Evolutionary conservation across 1,284 basidiomycete species (phyloP), one percentile per base, ranked within the genome.

Genomic region (Testicularia cyperi): DNA sequence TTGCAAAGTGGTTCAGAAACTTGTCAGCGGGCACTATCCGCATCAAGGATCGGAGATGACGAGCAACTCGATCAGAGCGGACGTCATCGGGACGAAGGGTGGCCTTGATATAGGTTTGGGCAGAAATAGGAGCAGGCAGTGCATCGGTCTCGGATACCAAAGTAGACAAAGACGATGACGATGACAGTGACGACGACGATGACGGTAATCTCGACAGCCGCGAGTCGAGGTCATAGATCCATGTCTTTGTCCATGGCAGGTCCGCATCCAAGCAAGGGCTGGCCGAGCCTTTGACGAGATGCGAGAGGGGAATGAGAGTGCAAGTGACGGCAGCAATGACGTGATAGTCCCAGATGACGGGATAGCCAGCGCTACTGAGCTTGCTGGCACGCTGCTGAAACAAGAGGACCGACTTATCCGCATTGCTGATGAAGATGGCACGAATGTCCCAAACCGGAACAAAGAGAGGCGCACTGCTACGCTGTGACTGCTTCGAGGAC

Each of bases 261-360:
- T 18, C 28, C 7, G 23, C 19, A 1, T 16, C 12, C 10, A 26
- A 26, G 14, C 10, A 20, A 9, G 20, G 33, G 18, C 19, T 20
- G 8, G 18, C 8, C 8, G 15, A 15, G 13, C 30, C 15, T 8
- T 31, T 9, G 14, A 31, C 8, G 6, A 44, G 35, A 1, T 30
- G 32, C 3, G 12, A 0, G 4, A 43, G 27, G 1, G 51, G 42
- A 3, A 54, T 9, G 14, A 51, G 40, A 9, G 38, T 33, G 28
- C 45, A 55, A 2, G 54, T 65, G 5, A 47, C 60, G 2, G 44
- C 16, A 2, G 51, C 45, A 4, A 70, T 35, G 22, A 70, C 67
- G 30, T 70, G 67, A 20, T 71, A 71, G 31, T 71, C 68, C 68
- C 68, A 71, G 0, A 71, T 38, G 12, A 71, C 68, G 1, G 52